Base-by-base conservation (phyloP, 768 basidiomycete species). In the Leccinum ochraceum region DNA sequence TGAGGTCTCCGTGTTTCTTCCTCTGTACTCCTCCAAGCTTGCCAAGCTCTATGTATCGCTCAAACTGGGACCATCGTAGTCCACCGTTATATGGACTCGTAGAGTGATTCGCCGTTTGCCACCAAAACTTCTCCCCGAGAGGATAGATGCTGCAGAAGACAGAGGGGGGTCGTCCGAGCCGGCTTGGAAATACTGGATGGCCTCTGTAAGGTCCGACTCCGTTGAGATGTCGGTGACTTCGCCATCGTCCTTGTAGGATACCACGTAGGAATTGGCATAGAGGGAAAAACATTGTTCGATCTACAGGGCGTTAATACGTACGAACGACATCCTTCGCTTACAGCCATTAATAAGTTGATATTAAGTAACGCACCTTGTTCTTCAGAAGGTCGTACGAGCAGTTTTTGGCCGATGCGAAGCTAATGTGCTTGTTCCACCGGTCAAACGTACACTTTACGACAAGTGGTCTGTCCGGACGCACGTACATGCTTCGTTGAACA, bases 51-150 rank as follows among this genome's bases (percentile, higher is more conserved):
- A 86, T 2, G 94, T 92, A 65, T 97, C 95, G 9, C 92, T 94
- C 59, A 97, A 79, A 74, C 89, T 92, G 14, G 90, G 93, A 0
- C 93, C 93, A 71, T 97, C 95, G 66, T 94, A 95, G 62, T 95
- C 94, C 62, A 95, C 86, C 9, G 80, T 79, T 46, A 98, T 86
- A 50, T 87, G 80, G 37, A 97, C 85, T 9, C 84, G 81, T 16
- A 97, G 76, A 1, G 88, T 90, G 58, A 97, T 89, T 71, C 87
- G 93, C 42, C 87, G 93, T 49, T 83, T 80, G 36, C 81, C 78
- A 10, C 83, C 80, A 28, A 86, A 86, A 67, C 88, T 88, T 17
- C 82, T 75, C 30, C 80, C 80, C 13, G 89, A 90, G 32, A 89
- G 74, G 56, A 88, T 86, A 50, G 92, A 94, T 0, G 88, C 83